These are phyloP conservation scores for Rhynchospora pubera DNA, from an alignment of 176 grass and related monocot species.

Conservation along the genomic window DNA sequence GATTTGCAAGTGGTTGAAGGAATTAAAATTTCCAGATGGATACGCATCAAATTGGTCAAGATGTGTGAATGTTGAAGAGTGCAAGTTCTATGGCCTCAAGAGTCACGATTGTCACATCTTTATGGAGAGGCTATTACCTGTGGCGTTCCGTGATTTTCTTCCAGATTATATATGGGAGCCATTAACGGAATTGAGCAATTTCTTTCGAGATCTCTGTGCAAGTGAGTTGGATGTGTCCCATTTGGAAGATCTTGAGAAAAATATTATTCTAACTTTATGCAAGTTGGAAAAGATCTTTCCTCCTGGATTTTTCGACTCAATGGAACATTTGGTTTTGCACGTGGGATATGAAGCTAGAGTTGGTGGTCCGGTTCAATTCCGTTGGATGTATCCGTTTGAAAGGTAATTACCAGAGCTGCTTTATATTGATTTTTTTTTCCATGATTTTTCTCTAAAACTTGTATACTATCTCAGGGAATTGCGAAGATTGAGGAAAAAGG, in stretches of 20 bases:
- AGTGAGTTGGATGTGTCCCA: background rate
- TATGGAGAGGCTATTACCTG: background rate
- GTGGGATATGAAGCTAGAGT: constrained; percentile 16
- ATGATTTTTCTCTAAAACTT: no score
- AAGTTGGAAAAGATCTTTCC: constrained; percentile 14
- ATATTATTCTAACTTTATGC: constrained; percentile 13
- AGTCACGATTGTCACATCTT: constrained; percentile 25
- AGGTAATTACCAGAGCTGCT: background rate
- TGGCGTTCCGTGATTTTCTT: no score
- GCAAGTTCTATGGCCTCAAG: constrained; percentile 12
- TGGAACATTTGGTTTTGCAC: constrained; percentile 25
- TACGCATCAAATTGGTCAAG: constrained; percentile 16
- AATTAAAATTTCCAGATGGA: constrained; percentile 10
- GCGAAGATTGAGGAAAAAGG: background rate
- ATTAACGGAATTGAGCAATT: constrained; percentile 2
- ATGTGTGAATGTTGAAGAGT: background rate
- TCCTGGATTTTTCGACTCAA: constrained; percentile 26
- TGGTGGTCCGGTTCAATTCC: background rate
- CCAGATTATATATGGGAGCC: background rate
- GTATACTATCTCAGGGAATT: background rate
- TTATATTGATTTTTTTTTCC: background rate
- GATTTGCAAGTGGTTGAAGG: background rate
- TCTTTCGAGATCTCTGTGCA: constrained; percentile 12
- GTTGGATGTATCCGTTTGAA: constrained; percentile 31
- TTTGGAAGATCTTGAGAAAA: background rate